Base-by-base conservation (phyloP, 1,284 basidiomycete genomes). In the Meira nashicola region DNA sequence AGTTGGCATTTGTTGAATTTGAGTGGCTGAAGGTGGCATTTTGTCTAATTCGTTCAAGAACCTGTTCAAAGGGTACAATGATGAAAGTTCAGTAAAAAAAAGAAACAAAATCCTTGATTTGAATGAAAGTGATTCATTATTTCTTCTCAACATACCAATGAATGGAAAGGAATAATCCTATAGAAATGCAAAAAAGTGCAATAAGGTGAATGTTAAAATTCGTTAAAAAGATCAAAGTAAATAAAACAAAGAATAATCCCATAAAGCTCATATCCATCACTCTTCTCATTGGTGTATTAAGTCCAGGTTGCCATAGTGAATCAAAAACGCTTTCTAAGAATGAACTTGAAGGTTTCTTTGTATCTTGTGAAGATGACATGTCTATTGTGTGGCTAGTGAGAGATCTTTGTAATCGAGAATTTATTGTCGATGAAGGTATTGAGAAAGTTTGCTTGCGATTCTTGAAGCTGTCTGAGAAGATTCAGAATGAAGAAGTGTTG, bases 191-290 rank as follows among this genome's bases (percentile, higher is more conserved):
- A 7, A 80, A 59, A 0, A 80, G 63, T 1, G 72, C 73, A 15
- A 79, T 52, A 14, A 80, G 78, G 54, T 80, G 80, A 10, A 66
- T 41, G 54, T 79, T 80, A 25, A 71, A 75, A 1, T 68, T 57
- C 0, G 80, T 78, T 12, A 76, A 59, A 39, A 75, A 55, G 14
- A 76, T 51, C 39, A 80, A 67, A 8, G 60, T 67, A 43, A 62
- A 48, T 14, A 80, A 67, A 14, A 74, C 75, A 17, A 70, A 46
- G 28, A 80, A 78, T 17, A 80, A 73, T 6, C 68, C 78, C 62
- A 77, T 76, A 70, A 80, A 80, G 37, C 76, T 74, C 39, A 64
- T 64, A 58, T 76, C 74, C 79, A 80, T 80, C 47, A 72, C 57
- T 2, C 57, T 50, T 41, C 71, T 68, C 53, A 69, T 67, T 1